Base-by-base conservation (phyloP, 768 basidiomycete species). In the Sporobolomyces roseus region DNA sequence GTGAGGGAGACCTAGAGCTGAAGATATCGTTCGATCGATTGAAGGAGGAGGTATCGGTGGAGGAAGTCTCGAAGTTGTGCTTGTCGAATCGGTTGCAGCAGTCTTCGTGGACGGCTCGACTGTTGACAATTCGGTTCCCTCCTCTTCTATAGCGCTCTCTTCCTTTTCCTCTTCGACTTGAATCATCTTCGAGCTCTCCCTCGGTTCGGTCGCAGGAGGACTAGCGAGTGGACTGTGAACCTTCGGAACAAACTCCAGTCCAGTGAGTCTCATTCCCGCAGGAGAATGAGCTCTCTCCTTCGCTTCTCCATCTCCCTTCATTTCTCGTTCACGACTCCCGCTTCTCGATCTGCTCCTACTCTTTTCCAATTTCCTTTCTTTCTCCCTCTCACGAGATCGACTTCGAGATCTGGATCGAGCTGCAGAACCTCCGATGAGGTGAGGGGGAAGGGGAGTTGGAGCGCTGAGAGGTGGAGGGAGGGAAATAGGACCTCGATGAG, bases 401-500 rank as follows among this genome's bases (percentile, higher is more conserved):
- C 56, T 58, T 6, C 56, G 56, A 29, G 56, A 58, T 58, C 56
- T 45, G 2, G 56, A 41, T 45, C 56, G n/a, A 35, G 43, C 32
- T n/a, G 32, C 41, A 13, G 56, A 43, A 29, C 41, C 41, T 3
- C 41, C 41, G 19, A 49, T 46, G 54, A 65, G 55, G 38, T 65
- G 64, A 30, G 55, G 64, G 1, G 64, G 64, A n/a, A 65, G 25
- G 14, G 62, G 54, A 19, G 62, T 62, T 4, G 61, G 55, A 17
- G 62, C 50, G 25, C 25, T 36, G 43, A 53, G 30, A 25, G 64
- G 64, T 6, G 56, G 63, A 23, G 63, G 68, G 19, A 68, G 61
- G 4, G 55, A 49, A 48, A 59, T 55, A 1, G 66, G 53, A 7
- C 23, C 35, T 1, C 38, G 46, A 27, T 55, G 66, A 17, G 66